A percentile compares a stretch with the other conserved stretches of the same genome.
Evolutionary conservation across 2,329 filamentous ascomycete genomes (phyloP).

Genomic region (Tolypocladium tundrense): DNA sequence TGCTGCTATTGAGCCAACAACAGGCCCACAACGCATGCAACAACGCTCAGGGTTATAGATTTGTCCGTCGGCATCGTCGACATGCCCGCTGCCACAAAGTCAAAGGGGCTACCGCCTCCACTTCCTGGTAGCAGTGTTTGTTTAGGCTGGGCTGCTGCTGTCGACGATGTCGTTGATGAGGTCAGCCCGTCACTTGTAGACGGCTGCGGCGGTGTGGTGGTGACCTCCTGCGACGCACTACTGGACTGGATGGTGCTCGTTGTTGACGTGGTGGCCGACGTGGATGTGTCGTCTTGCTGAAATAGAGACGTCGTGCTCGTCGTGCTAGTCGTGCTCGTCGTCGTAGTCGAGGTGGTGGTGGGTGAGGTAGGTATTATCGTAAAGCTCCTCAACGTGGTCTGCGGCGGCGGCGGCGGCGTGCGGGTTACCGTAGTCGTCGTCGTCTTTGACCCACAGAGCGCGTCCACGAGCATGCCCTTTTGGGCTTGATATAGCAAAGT

Average conservation of each 20-base stretch:
- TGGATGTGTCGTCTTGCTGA: background rate
- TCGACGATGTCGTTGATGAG: background rate
- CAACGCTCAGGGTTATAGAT: background rate
- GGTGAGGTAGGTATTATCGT: background rate
- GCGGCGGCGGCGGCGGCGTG: background rate
- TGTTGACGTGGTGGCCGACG: background rate
- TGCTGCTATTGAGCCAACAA: background rate
- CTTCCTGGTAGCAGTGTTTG: slow-evolving; percentile 6
- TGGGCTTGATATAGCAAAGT: slow-evolving; percentile 27
- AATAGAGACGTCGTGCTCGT: background rate
- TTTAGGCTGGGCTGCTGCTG: slow-evolving; percentile 1
- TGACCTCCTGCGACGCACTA: background rate
- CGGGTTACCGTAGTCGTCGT: background rate
- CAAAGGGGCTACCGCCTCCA: slow-evolving; percentile 13
- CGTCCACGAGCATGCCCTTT: slow-evolving; percentile 22
- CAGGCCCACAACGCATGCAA: background rate
- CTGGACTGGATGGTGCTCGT: background rate
- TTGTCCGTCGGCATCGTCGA: background rate
- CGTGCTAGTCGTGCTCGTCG: background rate
- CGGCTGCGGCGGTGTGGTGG: background rate
- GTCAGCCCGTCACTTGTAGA: background rate
- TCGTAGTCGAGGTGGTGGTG: background rate
- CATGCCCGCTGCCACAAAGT: slow-evolving; percentile 1
- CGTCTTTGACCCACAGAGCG: slow-evolving; percentile 20
- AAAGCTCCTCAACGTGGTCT: background rate